phyloP scores from a whole-genome alignment of 202 grass and related monocot genomes.

The Schoenoplectus triqueter region DNA sequence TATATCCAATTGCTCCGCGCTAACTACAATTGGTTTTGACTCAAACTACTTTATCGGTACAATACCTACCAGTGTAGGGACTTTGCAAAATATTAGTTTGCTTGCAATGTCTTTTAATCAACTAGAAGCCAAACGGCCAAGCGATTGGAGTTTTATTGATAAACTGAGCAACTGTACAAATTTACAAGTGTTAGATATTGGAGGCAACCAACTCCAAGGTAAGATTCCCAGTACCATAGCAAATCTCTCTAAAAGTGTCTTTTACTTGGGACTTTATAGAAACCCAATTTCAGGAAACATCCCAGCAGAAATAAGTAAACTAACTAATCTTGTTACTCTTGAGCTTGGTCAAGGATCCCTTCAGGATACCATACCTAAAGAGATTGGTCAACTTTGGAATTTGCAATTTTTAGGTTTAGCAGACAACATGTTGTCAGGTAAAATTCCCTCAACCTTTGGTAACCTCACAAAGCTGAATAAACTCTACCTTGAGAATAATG shows the following conservation, averaged over 20 bases:
- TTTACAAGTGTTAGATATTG: slow-evolving; percentile 37
- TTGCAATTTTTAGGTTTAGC: slow-evolving; percentile 34
- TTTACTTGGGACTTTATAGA: neutral
- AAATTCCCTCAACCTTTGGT: slow-evolving; percentile 46
- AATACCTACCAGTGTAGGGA: slow-evolving; percentile 41
- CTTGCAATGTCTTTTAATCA: slow-evolving; percentile 28
- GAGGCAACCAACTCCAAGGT: slow-evolving; percentile 36
- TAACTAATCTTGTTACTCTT: slow-evolving; percentile 34
- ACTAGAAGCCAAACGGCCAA: slow-evolving; percentile 27
- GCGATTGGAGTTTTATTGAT: slow-evolving; percentile 44
- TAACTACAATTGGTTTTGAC: slow-evolving; percentile 3
- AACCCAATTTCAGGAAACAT: slow-evolving; percentile 46
- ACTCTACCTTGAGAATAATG: slow-evolving; percentile 34
- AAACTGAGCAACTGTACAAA: slow-evolving; percentile 9
- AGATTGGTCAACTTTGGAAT: slow-evolving; percentile 35
- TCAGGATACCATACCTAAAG: slow-evolving; percentile 44
- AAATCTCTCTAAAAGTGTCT: slow-evolving; percentile 16
- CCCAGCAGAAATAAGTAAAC: slow-evolving; percentile 35
- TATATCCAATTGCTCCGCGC: slow-evolving; percentile 41
- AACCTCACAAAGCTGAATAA: slow-evolving; percentile 25
- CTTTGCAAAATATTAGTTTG: slow-evolving; percentile 34
- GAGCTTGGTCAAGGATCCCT: neutral
- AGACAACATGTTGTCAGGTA: slow-evolving; percentile 30
- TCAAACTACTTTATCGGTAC: slow-evolving; percentile 36
- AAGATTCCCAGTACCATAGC: slow-evolving; percentile 22